phyloP scores from a whole-genome alignment of 768 basidiomycete species.

The Lentinula aciculospora region DNA sequence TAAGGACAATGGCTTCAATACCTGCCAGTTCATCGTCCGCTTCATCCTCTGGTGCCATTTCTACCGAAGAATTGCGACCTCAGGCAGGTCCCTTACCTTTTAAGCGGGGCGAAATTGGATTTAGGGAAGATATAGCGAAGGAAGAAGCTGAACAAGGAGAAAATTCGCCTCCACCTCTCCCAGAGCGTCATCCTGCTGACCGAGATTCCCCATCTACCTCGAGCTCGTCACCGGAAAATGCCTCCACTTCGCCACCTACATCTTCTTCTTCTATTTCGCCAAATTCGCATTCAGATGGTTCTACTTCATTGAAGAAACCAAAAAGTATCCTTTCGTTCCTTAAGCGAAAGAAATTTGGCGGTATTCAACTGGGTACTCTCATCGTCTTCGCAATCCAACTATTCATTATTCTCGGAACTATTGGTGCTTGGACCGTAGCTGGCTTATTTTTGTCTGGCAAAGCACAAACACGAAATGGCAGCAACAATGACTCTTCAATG shows the following conservation, averaged over 20 bases:
- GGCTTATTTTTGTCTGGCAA: slow-evolving; percentile 16
- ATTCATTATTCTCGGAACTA: slow-evolving; percentile 36
- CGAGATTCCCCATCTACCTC: slow-evolving; percentile 19
- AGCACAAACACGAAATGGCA: slow-evolving; percentile 4
- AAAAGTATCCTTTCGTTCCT: slow-evolving; percentile 32
- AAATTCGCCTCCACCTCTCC: slow-evolving; percentile 22
- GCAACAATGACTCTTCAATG: slow-evolving; percentile 7
- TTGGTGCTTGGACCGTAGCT: slow-evolving; percentile 51
- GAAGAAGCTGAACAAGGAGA: slow-evolving; percentile 11
- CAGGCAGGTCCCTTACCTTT: slow-evolving; percentile 59
- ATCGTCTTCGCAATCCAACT: slow-evolving; percentile 35
- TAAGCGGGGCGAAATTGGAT: slow-evolving; percentile 68
- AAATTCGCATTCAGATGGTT: slow-evolving; percentile 14
- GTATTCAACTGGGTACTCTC: slow-evolving; percentile 41
- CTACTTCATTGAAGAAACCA: slow-evolving; percentile 13
- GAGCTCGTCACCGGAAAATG: slow-evolving; percentile 4
- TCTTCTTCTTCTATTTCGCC: slow-evolving; percentile 12
- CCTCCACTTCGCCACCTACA: slow-evolving; percentile 11
- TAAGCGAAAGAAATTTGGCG: slow-evolving; percentile 34
- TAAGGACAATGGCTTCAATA: slow-evolving; percentile 22
- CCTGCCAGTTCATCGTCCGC: slow-evolving; percentile 9
- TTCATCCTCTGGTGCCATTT: slow-evolving; percentile 13
- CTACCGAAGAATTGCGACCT: slow-evolving; percentile 26
- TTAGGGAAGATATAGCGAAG: slow-evolving; percentile 33
- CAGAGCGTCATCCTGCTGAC: slow-evolving; percentile 48